These are phyloP conservation scores for Circinella umbellata DNA, from an alignment of 371 early-diverging fungal species.

Conservation along the genomic window DNA sequence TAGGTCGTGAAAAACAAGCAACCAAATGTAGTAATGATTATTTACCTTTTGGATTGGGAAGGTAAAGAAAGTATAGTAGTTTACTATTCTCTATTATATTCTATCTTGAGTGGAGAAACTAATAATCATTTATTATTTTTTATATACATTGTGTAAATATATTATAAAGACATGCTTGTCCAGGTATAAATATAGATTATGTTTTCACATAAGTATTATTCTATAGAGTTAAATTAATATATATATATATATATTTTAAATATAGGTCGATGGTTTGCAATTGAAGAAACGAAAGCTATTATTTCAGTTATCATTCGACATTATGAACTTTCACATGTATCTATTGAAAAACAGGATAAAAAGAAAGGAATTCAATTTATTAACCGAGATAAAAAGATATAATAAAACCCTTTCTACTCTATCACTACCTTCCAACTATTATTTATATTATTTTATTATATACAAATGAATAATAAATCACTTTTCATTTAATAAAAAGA, in stretches of 20 bases:
- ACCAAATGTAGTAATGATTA: constrained; percentile 44
- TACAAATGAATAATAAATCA: not conserved
- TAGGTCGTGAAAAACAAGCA: constrained; percentile 38
- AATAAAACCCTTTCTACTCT: too few species aligned
- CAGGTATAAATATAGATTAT: constrained; percentile 8
- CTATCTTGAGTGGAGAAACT: too few species aligned
- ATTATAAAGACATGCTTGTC: constrained; percentile 26
- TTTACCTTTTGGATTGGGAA: constrained; percentile 60
- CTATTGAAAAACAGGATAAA: not conserved
- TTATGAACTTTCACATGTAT: constrained; percentile 3
- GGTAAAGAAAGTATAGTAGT: too few species aligned
- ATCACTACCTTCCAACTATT: too few species aligned
- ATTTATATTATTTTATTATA: not conserved
- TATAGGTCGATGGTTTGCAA: constrained; percentile 35
- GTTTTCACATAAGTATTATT: not conserved
- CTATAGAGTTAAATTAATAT: not conserved
- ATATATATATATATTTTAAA: not conserved
- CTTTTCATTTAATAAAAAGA: not conserved
- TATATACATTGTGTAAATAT: not conserved
- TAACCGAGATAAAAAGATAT: not conserved
- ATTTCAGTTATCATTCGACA: constrained; percentile 14
- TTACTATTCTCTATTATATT: too few species aligned
- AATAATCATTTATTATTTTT: too few species aligned
- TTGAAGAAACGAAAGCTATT: constrained; percentile 26
- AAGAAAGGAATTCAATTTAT: not conserved